phyloP scores from a whole-genome alignment of 805 yeast species.

The Starmerella vitae region DNA sequence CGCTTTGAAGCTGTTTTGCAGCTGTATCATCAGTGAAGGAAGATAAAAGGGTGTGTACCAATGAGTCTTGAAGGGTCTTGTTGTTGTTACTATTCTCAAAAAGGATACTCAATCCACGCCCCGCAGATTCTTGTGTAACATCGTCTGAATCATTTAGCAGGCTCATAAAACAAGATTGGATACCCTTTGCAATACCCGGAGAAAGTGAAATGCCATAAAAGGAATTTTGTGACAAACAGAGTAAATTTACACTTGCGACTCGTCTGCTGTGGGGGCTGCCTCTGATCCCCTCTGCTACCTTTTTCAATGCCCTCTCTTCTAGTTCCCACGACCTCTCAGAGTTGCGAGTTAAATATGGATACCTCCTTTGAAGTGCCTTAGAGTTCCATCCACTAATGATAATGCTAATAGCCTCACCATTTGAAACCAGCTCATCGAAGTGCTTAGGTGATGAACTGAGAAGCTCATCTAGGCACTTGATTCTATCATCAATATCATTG shows the following conservation, averaged over 20 bases:
- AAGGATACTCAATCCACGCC: slow-evolving; percentile 70
- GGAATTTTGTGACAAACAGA: slow-evolving; percentile 66
- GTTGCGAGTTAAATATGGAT: slow-evolving; percentile 3
- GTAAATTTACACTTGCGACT: slow-evolving; percentile 74
- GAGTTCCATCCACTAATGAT: slow-evolving; percentile 69
- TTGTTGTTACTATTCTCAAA: slow-evolving; percentile 63
- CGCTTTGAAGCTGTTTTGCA: slow-evolving; percentile 37
- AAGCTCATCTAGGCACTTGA: slow-evolving; percentile 33
- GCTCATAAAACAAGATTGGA: slow-evolving; percentile 64
- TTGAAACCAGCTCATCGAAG: slow-evolving; percentile 58
- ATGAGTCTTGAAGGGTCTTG: slow-evolving; percentile 41
- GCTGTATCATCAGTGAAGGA: slow-evolving; percentile 64
- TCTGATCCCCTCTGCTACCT: slow-evolving; percentile 45
- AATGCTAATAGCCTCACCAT: slow-evolving; percentile 73
- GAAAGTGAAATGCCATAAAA: slow-evolving; percentile 35
- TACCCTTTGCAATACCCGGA: slow-evolving; percentile 33
- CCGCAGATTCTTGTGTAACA: slow-evolving; percentile 79
- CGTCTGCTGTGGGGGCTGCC: slow-evolving; percentile 49
- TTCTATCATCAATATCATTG: slow-evolving; percentile 19
- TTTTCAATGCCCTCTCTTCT: slow-evolving; percentile 37
- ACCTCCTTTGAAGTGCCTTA: slow-evolving; percentile 29
- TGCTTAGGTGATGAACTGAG: slow-evolving; percentile 57
- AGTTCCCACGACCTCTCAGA: slow-evolving; percentile 22
- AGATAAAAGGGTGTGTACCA: slow-evolving; percentile 56
- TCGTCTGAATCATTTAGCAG: slow-evolving; percentile 75